phyloP scores from a whole-genome alignment of 805 yeast species.

The Yamadazyma laniorum region DNA sequence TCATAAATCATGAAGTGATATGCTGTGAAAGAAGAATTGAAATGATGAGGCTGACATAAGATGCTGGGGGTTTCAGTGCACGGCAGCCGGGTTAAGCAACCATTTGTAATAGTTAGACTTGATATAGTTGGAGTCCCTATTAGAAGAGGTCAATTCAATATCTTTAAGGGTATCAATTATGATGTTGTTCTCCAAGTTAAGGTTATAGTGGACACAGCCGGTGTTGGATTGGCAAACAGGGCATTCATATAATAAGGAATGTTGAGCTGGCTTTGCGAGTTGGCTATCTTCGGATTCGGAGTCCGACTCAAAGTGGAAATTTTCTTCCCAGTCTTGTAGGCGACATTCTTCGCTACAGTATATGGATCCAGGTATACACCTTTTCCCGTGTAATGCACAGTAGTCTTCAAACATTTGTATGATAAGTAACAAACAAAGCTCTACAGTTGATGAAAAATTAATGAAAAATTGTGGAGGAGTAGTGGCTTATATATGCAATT shows the following conservation, averaged over 20 bases:
- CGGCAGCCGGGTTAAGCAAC: constrained; percentile 18
- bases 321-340: constrained; percentile 15
- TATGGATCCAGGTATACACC: constrained; percentile 18
- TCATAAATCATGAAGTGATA: constrained; percentile 5
- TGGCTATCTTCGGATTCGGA: constrained; percentile 3
- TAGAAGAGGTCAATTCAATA: not conserved
- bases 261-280: not conserved
- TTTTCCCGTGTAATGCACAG: constrained; percentile 21
- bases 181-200: constrained; percentile 1
- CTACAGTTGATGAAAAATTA: too few relatives aligned
- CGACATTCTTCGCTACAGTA: constrained; percentile 22
- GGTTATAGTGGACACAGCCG: constrained; percentile 2
- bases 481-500: not conserved
- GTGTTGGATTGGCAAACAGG: constrained; percentile 16
- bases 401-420: constrained; percentile 19
- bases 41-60: too few relatives aligned
- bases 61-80: constrained; percentile 3
- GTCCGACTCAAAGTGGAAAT: constrained; percentile 7
- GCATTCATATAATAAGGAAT: constrained; percentile 17
- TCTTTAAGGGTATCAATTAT: constrained; percentile 6
- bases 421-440: too few relatives aligned
- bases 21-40: too few relatives aligned
- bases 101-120: constrained; percentile 25
- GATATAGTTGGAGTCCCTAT: constrained; percentile 3
- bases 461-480: not conserved